phyloP scores from a whole-genome alignment of 306 rosid genomes.

The Comarum palustre region DNA sequence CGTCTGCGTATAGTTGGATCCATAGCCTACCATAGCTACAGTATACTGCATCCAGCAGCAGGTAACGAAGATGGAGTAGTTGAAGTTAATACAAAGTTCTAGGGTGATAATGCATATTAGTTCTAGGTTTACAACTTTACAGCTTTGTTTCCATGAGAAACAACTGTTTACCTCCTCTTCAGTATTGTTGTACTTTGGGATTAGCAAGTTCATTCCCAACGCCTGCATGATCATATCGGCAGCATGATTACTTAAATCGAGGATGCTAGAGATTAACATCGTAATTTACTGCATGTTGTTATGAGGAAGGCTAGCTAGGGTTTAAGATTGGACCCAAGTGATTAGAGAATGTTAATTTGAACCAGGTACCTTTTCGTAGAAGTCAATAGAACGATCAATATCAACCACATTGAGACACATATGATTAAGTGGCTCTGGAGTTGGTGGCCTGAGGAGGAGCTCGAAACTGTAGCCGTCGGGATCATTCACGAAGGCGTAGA shows the following conservation, averaged over 20 bases:
- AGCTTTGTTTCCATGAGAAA: not conserved
- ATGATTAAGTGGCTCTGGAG: slow-evolving; percentile 8
- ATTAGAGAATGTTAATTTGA: not conserved
- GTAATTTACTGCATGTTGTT: not conserved
- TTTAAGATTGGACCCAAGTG: not conserved
- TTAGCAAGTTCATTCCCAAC: slow-evolving; percentile 14
- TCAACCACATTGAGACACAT: not conserved
- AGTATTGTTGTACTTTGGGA: not conserved
- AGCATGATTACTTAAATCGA: no score
- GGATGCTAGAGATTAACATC: not conserved
- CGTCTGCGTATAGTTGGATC: slow-evolving; percentile 4
- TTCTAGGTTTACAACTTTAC: not conserved
- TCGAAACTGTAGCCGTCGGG: slow-evolving; percentile 4
- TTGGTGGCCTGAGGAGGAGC: not conserved
- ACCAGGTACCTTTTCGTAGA: not conserved
- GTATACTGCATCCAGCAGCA: not conserved
- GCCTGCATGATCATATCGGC: not conserved
- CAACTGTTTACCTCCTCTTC: not conserved
- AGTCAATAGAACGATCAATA: slow-evolving; percentile 5
- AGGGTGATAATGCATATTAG: not conserved
- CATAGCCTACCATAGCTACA: slow-evolving; percentile 15
- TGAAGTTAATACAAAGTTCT: not conserved
- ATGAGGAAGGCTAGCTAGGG: not conserved
- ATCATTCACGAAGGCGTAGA: slow-evolving; percentile 2
- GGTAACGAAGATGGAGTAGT: not conserved